Conservation (phyloP, 176 grass and related monocot genomes). For the Triticum aestivum region DNA sequence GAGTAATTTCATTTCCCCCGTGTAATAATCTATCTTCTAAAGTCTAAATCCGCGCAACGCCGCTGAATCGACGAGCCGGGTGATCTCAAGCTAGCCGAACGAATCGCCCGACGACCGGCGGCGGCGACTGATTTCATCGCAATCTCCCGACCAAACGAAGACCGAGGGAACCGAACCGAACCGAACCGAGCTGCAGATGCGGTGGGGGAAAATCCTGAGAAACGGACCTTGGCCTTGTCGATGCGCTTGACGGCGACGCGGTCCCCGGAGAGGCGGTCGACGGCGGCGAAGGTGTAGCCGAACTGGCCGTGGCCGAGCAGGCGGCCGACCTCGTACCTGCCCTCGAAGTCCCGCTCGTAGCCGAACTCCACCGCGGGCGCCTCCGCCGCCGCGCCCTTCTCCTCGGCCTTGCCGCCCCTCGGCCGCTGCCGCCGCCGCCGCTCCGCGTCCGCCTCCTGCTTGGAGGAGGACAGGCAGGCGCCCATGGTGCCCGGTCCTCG, state of each 20-base stretch:
- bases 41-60: not conserved
- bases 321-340: conserved; percentile 75
- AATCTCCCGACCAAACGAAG: not conserved
- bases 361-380: conserved; percentile 58
- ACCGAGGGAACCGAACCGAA: not conserved
- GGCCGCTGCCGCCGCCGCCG: not conserved
- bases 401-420: too few species aligned
- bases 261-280: conserved; percentile 62
- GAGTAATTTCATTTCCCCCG: not conserved
- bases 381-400: not conserved
- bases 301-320: conserved; percentile 97
- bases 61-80: not conserved
- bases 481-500: conserved; percentile 41
- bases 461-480: conserved; percentile 43
- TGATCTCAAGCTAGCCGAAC: not conserved
- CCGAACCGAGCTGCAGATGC: not conserved
- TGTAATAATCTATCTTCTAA: not conserved
- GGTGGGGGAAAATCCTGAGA: not conserved
- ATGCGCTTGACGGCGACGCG: conserved; percentile 95
- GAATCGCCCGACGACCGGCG: not conserved
- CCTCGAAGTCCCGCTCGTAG: conserved; percentile 75
- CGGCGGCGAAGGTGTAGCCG: conserved; percentile 92
- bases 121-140: not conserved
- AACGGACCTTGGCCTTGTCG: conserved; percentile 86
- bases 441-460: not conserved